Evolutionary conservation across 2,329 filamentous ascomycete species (phyloP), one percentile per base, ranked within the genome.

Genomic region (Fusarium falciforme): DNA sequence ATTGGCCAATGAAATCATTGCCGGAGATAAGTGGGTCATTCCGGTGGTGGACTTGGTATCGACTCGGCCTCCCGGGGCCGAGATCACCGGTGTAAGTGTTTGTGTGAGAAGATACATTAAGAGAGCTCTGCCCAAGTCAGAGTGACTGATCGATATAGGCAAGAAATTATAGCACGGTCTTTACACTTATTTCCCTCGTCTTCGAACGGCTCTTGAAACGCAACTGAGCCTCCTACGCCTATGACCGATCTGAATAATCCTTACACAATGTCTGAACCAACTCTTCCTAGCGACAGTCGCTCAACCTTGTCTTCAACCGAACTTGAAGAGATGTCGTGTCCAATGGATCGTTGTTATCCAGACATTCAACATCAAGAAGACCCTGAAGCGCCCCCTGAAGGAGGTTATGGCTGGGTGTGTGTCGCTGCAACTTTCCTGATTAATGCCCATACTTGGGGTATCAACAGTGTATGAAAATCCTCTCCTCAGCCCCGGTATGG

Each of bases 351-450:
- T 11, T 25, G n/a, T 35, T 14, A 3, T 9, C 31, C 31, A 36
- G 54, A 57, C 6, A 57, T 25, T 17, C 52, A 55, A 17, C 12
- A 12, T 29, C 52, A 55, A 12, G 29, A 31, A 35, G 31, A 57
- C 12, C 31, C 31, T 16, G 33, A 57, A 8, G 33, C 6, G 22
- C 20, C 25, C 33, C 66, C 66, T 16, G 85, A 90, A 76, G 89
- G 89, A 42, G 89, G 89, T 12, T 91, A 90, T 73, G 83, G 81
- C 44, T 84, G 82, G 83, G 77, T 84, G 2, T 80, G 78, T 61
- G 78, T 79, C 4, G 71, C 75, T n/a, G 77, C 78, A 54, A 78
- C 80, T 9, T 78, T 80, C 66, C 61, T 82, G 40, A 78, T 84
- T 64, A 83, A 83, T 61, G 79, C 76, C 11, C 81, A 83, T 70